Percentiles rank a stretch among this genome's conserved stretches.
Conservation (phyloP, 176 grass and related monocot species). For the Oryza longistaminata region DNA sequence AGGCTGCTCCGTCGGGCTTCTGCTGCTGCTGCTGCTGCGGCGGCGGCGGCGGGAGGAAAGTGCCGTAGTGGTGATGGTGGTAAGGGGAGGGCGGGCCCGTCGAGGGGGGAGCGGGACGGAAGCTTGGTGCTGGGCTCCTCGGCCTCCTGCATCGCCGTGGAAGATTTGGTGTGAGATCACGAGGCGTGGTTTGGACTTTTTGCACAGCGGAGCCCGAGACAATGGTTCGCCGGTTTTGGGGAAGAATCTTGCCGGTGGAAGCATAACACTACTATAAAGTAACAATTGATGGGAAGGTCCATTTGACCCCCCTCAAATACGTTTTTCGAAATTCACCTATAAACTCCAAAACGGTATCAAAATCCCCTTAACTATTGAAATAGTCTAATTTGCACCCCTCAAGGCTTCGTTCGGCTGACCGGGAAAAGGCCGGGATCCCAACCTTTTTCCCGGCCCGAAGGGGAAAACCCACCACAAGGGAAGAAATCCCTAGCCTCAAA, state of each 20-base stretch:
- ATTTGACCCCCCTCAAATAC: too few species aligned
- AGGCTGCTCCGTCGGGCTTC: neutral
- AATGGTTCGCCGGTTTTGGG: neutral
- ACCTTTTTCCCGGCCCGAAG: too few species aligned
- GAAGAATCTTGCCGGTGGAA: neutral
- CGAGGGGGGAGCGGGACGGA: neutral
- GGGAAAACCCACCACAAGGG: too few species aligned
- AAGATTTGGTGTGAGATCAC: neutral
- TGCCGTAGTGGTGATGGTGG: constrained; percentile 37
- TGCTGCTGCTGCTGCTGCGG: neutral
- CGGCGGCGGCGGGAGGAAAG: constrained; percentile 24
- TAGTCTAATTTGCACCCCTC: too few species aligned
- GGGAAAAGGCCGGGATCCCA: too few species aligned
- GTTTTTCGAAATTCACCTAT: too few species aligned
- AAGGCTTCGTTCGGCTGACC: too few species aligned
- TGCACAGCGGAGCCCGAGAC: neutral
- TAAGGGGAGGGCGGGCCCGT: neutral
- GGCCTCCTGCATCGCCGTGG: constrained; percentile 13
- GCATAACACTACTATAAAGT: too few species aligned
- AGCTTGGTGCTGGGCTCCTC: neutral
- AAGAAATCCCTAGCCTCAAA: too few species aligned
- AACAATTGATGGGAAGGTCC: too few species aligned
- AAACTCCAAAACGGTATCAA: too few species aligned
- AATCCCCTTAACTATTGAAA: too few species aligned
- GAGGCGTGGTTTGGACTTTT: neutral